Evolutionary conservation across 345 rosid genomes (phyloP).

Genomic region (Turnera subulata): DNA sequence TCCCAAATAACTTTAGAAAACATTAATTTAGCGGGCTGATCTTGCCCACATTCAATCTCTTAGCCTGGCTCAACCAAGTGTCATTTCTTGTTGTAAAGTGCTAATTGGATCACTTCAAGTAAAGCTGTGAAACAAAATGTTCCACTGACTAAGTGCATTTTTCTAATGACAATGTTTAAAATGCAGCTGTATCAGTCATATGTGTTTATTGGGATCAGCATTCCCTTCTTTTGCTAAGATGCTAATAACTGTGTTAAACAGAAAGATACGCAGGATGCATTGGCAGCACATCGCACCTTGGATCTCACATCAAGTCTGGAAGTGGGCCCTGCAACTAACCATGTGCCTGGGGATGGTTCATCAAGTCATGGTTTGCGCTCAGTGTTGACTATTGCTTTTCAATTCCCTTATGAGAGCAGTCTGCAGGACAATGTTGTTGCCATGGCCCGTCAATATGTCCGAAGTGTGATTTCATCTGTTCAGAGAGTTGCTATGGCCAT

Average conservation of each 20-base stretch:
- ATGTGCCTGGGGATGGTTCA: slow-evolving; percentile 46
- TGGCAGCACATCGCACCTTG: slow-evolving; percentile 59
- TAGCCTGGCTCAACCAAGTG: too few species aligned
- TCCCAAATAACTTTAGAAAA: too few species aligned
- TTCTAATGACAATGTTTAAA: too few species aligned
- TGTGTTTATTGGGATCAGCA: too few species aligned
- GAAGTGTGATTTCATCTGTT: slow-evolving; percentile 86
- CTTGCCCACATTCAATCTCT: too few species aligned
- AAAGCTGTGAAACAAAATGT: too few species aligned
- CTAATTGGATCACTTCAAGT: too few species aligned
- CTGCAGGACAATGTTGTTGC: slow-evolving; percentile 88
- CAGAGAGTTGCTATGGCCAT: slow-evolving; percentile 97
- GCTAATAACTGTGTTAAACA: slow-evolving; percentile 16
- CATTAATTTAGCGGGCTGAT: too few species aligned
- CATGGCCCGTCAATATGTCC: slow-evolving; percentile 92
- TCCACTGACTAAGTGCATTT: too few species aligned
- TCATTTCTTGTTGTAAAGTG: too few species aligned
- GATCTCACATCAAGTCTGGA: slow-evolving; percentile 95
- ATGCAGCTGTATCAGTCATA: too few species aligned
- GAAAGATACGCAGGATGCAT: slow-evolving; percentile 58
- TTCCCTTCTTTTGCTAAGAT: too few species aligned
- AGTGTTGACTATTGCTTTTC: slow-evolving; percentile 94
- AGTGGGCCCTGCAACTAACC: slow-evolving; percentile 62
- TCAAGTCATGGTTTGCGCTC: slow-evolving; percentile 54
- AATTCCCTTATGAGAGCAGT: slow-evolving; percentile 85